These are phyloP conservation scores for Tuctoria greenei DNA, from an alignment of 176 grass and related monocot genomes.

Conservation along the genomic window DNA sequence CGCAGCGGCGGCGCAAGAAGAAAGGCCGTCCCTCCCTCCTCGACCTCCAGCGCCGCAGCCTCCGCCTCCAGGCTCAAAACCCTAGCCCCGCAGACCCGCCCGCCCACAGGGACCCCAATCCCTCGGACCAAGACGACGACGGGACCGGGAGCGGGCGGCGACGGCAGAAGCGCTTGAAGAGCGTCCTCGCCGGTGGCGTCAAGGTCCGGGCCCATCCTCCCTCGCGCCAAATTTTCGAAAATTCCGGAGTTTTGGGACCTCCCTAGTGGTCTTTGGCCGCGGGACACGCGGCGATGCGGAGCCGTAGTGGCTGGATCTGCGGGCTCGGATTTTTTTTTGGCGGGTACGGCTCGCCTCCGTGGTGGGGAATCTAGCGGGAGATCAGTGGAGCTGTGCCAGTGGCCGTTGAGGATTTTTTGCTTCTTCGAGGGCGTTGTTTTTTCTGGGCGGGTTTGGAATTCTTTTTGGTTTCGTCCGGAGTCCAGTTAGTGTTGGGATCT, in stretches of 20 bases:
- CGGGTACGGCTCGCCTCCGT: conserved; percentile 31
- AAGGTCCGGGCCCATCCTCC: conserved; percentile 26
- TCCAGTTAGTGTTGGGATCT: conserved; percentile 48
- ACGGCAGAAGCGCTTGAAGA: conserved; percentile 56
- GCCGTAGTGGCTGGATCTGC: conserved; percentile 54
- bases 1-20: conserved; percentile 52
- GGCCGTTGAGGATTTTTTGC: conserved; percentile 40
- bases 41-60: conserved; percentile 63
- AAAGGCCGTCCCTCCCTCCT: conserved; percentile 67
- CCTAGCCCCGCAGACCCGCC: conserved; percentile 28
- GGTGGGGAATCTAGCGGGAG: conserved; percentile 41
- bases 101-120: conserved; percentile 13
- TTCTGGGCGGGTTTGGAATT: conserved; percentile 47
- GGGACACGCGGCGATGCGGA: conserved; percentile 51
- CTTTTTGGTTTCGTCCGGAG: conserved; percentile 23
- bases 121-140: conserved; percentile 43
- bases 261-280: conserved; percentile 27
- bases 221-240: conserved; percentile 34
- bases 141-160: conserved; percentile 23
- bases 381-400: conserved; percentile 37
- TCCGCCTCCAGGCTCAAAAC: conserved; percentile 59
- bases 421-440: conserved; percentile 49
- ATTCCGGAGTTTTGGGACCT: conserved; percentile 19
- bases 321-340: conserved; percentile 32
- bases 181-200: conserved; percentile 52